Base-by-base conservation (phyloP, 306 rosid genomes). In the Vigna unguiculata region DNA sequence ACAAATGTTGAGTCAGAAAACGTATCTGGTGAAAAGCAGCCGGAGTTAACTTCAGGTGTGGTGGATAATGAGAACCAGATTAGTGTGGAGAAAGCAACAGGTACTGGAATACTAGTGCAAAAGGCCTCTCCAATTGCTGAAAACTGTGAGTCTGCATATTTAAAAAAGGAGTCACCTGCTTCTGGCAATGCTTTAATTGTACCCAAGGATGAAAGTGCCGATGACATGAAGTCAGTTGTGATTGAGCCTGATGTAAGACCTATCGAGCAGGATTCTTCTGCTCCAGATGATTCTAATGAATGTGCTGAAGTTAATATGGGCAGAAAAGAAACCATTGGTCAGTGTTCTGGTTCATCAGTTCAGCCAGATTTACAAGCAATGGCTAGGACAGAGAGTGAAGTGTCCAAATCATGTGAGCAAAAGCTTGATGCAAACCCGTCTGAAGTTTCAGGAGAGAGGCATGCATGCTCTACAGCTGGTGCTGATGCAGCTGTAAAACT, bases 401-500 rank as follows among this genome's bases (percentile, higher is more conserved):
- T 40, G 59, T 65, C n/a, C 9, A 83, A 83, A 43, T 43, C 85
- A 38, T 69, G 65, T 28, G 87, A 80, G 45, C 71, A 54, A 55
- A 79, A 79, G 59, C 12, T 53, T 9, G 86, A 83, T 68, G 48
- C 71, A 61, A 72, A 53, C 45, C 85, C 83, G 64, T 80, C 90
- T 60, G 85, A 69, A 24, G 86, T 55, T 62, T 72, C 76, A 6
- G 77, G 48, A 62, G 91, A 87, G 64, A 53, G 54, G 58, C 79
- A 81, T 17, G 66, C 53, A 5, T 48, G 78, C 34, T 40, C 53
- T 78, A 85, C 85, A 40, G 58, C 81, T 12, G 81, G 72, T 52
- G 65, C 88, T 7, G 92, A 85, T 83, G 17, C 67, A 10, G 82
- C 80, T 40, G 92, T 83, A 12, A 95, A 79, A 76, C 78, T 92